Base-by-base conservation (phyloP, 163 green algal genomes). In the Volvox carteri region DNA sequence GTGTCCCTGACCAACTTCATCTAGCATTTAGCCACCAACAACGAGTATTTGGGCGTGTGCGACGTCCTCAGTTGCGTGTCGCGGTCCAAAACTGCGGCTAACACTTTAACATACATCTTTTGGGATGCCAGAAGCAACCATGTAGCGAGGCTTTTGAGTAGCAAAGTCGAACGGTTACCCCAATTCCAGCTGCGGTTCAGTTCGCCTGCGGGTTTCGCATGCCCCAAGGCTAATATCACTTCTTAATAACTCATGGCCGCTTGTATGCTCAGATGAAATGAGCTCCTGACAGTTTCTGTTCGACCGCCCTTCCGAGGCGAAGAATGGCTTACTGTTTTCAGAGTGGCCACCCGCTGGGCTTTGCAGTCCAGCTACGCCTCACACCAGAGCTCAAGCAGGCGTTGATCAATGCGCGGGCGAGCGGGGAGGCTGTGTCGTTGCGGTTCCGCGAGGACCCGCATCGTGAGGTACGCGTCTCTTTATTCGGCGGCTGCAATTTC, bases 351-450 rank as follows among this genome's bases (percentile, higher is more conserved):
- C 50, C 83, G 68, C n/a, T 88, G 83, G 68, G 48, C 35, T 84
- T 78, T 48, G 84, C 84, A 18, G 84, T 84, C 12, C 84, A 89
- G 42, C 44, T 89, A 3, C 74, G 74, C 19, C 72, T 89, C 5
- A 84, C 84, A 1, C 72, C 84, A 23, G 84, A 89, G 72, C 72
- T 89, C 21, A 84, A 77, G 39, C 84, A 89, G 28, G 72, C 72
- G 39, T 56, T 89, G 2, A 19, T 77, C 14, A 79, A 56, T 54
- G 84, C 84, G 14, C 52, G 41, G 11, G 54, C 48, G 2, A 84
- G 16, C n/a, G 84, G 84, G 14, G 73, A 89, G 28, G 19, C 70
- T 0, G 25, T 84, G 3, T 84, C 84, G 19, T 50, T 89, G 41
- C 84, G 84, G 9, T 77, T 89, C 41, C 52, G 84, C 42, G 70